A percentile compares a stretch with the other conserved stretches of the same genome.
Evolutionary conservation across 2,329 filamentous ascomycete species (phyloP).

Genomic region (Clarireedia hainanense): DNA sequence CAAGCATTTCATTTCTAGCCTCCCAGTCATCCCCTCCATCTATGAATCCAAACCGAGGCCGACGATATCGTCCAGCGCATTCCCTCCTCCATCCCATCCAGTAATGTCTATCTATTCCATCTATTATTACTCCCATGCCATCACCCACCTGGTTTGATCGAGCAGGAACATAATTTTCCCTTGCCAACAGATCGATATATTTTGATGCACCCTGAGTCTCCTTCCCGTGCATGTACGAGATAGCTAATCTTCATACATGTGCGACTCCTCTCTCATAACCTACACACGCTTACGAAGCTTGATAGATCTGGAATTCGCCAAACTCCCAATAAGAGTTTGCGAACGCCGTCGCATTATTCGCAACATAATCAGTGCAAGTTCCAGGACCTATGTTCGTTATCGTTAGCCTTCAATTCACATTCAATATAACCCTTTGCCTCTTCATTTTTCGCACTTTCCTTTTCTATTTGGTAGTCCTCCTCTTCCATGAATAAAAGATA

Average conservation of each 20-base stretch:
- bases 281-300: neutral
- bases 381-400: conserved; percentile 15
- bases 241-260: neutral
- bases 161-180: too few relatives aligned
- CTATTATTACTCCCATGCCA: neutral
- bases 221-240: neutral
- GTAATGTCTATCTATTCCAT: neutral
- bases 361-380: conserved; percentile 23
- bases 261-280: neutral
- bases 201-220: too few relatives aligned
- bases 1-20: too few relatives aligned
- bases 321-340: conserved; percentile 28
- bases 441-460: neutral
- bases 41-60: too few relatives aligned
- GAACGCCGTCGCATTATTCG: conserved; percentile 25
- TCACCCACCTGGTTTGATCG: too few relatives aligned
- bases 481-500: neutral
- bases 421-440: neutral
- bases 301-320: conserved; percentile 22
- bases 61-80: neutral
- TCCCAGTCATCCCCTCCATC: too few relatives aligned
- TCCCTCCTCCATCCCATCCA: neutral
- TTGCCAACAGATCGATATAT: too few relatives aligned
- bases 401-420: neutral
- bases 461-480: neutral